These are phyloP conservation scores for Syzygium aromaticum DNA, from an alignment of 345 rosid genomes.

Conservation along the genomic window DNA sequence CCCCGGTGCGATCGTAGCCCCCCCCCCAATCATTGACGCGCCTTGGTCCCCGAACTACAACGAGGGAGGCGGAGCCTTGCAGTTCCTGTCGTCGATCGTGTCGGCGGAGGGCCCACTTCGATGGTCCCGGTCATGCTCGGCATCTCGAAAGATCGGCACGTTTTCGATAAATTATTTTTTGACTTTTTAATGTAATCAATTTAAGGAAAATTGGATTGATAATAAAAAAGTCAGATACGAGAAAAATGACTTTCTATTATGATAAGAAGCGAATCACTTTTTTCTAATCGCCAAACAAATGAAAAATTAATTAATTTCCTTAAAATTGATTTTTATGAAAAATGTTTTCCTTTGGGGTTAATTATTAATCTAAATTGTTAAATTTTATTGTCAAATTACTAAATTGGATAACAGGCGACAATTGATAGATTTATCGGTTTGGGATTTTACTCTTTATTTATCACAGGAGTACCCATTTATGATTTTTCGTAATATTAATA, in stretches of 20 bases:
- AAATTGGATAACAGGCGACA: no score
- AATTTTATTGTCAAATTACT: no score
- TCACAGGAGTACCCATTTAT: no score
- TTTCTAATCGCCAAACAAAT: background rate
- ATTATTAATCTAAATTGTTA: no score
- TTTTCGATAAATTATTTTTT: background rate
- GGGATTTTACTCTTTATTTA: no score
- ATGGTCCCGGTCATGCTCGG: background rate
- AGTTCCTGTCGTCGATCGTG: background rate
- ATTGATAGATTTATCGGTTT: no score
- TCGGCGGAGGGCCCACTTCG: background rate
- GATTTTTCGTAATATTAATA: no score
- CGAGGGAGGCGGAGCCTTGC: background rate
- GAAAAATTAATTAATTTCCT: background rate
- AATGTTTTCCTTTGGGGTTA: background rate
- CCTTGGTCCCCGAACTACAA: background rate
- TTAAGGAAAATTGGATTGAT: background rate
- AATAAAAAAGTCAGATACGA: background rate
- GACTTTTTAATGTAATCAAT: background rate
- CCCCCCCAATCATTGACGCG: background rate
- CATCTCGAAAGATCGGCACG: background rate
- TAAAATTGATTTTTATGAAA: background rate
- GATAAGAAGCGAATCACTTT: background rate
- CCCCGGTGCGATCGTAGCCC: background rate
- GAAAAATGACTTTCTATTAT: background rate